Evolutionary conservation across 2,329 filamentous ascomycete species (phyloP).

Genomic region (Scedosporium minutisporum): DNA sequence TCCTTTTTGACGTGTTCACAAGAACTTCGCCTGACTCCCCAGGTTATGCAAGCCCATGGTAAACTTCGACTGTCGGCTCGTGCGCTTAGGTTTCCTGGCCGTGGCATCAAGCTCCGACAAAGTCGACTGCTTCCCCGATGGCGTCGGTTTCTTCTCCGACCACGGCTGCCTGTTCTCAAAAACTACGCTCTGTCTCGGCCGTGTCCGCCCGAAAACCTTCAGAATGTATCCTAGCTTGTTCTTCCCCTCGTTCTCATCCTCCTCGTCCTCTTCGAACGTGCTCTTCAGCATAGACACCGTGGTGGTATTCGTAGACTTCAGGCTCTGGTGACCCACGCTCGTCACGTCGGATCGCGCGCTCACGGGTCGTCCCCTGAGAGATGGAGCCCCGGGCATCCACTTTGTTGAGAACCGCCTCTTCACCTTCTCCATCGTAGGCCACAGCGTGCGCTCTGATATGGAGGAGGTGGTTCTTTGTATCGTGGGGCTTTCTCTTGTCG

Average conservation of each 20-base stretch:
- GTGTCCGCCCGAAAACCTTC: neutral
- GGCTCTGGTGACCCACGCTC: neutral
- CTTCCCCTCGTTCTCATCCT: neutral
- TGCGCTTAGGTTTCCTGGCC: neutral
- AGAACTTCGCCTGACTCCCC: slow-evolving; percentile 10
- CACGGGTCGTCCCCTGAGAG: neutral
- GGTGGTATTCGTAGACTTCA: neutral
- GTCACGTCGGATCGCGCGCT: neutral
- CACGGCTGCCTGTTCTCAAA: neutral
- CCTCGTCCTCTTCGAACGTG: neutral
- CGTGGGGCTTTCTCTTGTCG: slow-evolving; percentile 1
- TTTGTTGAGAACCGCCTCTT: neutral
- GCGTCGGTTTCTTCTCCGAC: neutral
- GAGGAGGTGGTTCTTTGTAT: neutral
- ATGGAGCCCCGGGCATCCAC: neutral
- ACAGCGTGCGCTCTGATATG: neutral
- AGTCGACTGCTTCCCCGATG: neutral
- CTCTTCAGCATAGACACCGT: neutral
- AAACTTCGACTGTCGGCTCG: neutral
- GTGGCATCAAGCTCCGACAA: neutral
- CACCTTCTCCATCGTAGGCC: neutral
- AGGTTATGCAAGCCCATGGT: slow-evolving; percentile 7
- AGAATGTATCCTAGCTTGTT: neutral
- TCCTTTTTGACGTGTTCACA: neutral
- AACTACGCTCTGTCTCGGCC: neutral